Conservation (phyloP, 441 rosid genomes). For the Populus hybrid region DNA sequence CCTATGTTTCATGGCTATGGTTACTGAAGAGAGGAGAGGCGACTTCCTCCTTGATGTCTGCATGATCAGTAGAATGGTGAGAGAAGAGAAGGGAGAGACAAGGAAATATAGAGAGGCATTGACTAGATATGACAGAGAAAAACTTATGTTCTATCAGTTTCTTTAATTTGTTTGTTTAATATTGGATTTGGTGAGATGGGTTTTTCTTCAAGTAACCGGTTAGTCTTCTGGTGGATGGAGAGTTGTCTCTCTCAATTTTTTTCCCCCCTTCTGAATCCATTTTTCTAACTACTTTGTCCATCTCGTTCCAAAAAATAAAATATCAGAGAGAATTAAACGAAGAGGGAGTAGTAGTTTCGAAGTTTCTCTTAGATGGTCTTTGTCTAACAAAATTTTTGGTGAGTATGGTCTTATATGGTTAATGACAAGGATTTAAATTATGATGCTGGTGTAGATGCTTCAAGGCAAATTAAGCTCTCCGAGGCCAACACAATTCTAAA, state of each 20-base stretch:
- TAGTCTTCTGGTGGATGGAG: conserved; percentile 55
- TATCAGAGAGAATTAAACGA: conserved; percentile 2
- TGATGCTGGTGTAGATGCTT: neutral
- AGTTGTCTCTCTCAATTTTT: conserved; percentile 41
- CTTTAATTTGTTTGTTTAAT: conserved; percentile 25
- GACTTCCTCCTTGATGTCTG: conserved; percentile 58
- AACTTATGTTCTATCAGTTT: conserved; percentile 21
- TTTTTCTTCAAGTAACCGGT: conserved; percentile 48
- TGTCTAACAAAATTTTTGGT: conserved; percentile 17
- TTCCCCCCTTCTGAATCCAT: neutral
- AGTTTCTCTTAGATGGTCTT: conserved; percentile 36
- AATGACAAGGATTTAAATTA: neutral
- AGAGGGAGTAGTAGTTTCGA: conserved; percentile 35
- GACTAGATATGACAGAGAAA: conserved; percentile 4
- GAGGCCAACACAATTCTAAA: neutral
- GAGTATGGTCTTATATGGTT: neutral
- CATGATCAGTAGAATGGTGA: conserved; percentile 32
- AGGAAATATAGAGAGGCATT: conserved; percentile 25
- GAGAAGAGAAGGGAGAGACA: conserved; percentile 15
- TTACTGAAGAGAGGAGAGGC: conserved; percentile 41
- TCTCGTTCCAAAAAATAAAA: neutral
- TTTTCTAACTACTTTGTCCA: conserved; percentile 27
- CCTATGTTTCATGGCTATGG: conserved; percentile 72
- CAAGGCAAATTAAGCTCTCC: neutral
- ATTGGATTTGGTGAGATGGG: conserved; percentile 71